Base-by-base conservation (phyloP, 768 basidiomycete species). In the Rubroboletus pulcherrimus region DNA sequence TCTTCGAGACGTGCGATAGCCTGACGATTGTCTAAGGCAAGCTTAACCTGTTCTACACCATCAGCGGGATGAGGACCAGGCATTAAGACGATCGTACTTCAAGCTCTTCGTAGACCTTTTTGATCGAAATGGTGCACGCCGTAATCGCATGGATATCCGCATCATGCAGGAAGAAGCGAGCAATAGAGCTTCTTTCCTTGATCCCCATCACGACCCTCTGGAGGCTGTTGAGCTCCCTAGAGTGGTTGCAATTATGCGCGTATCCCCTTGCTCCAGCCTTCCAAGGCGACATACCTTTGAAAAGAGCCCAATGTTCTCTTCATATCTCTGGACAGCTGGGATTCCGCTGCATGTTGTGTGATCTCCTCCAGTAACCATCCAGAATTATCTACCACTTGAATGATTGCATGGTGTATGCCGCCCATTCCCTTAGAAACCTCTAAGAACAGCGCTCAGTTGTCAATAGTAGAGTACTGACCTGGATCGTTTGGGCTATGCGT, bases 331-430 rank as follows among this genome's bases (percentile, higher is more conserved):
- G 59, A 39, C 1, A 62, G 2, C 14, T 40, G 33, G 7, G 44
- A 40, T 10, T 10, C 9, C 35, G 26, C 30, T 17, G 33, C 52
- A 14, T 42, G 42, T 34, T 30, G 49, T 0, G 46, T 38, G 11
- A 61, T 64, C 19, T 53, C 58, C 0, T 64, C 41, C 8, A 63
- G 53, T 12, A 63, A 10, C 50, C 52, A 57, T 8, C 55, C 63
- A 26, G 62, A 57, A 17, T 34, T 24, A 31, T 64, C 58, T 7
- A 63, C 21, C 19, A 64, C 53, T 30, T 57, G 53, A 17, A 12
- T n/a, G 14, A 58, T 61, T 15, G 43, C 41, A 34, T 63, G 59
- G 29, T 63, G 63, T 5, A 42, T 34, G 3, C 63, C 63, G 0
- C 44, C 51, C 47, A 61, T 56, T 19, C 30, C 53, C 63, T 61